Conservation (phyloP, 768 basidiomycete genomes). For the Ramaria sp. region DNA sequence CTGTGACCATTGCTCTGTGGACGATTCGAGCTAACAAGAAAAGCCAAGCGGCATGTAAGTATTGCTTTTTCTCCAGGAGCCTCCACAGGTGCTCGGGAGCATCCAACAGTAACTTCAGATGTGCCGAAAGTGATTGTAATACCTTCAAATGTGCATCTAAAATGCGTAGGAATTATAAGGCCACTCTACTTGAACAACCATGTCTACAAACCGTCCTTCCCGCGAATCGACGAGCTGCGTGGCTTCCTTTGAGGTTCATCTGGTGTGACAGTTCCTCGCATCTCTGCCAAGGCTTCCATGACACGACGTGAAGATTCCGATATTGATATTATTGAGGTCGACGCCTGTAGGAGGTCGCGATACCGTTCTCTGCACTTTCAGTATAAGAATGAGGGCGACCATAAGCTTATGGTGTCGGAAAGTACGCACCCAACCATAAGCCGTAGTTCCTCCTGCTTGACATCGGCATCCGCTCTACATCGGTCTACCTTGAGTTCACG, state of each 20-base stretch:
- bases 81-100: conserved; percentile 89
- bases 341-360: conserved; percentile 77
- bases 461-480: conserved; percentile 66
- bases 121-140: conserved; percentile 71
- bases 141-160: conserved; percentile 58
- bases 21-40: conserved; percentile 81
- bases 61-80: conserved; percentile 68
- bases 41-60: conserved; percentile 77
- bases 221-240: background rate
- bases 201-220: conserved; percentile 13
- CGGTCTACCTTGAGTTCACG: background rate
- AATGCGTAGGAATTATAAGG: background rate
- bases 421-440: conserved; percentile 84
- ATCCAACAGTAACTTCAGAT: conserved; percentile 85
- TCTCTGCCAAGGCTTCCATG: conserved; percentile 50
- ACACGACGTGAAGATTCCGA: conserved; percentile 59
- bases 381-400: conserved; percentile 23
- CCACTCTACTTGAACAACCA: background rate
- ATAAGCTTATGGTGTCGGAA: background rate
- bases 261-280: conserved; percentile 36
- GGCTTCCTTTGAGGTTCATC: conserved; percentile 6
- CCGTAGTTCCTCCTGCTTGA: conserved; percentile 79
- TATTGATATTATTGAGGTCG: conserved; percentile 74
- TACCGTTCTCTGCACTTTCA: conserved; percentile 80
- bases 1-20: conserved; percentile 57